Conservation (phyloP, 257 asterid species). For the Ligustrum vulgare region DNA sequence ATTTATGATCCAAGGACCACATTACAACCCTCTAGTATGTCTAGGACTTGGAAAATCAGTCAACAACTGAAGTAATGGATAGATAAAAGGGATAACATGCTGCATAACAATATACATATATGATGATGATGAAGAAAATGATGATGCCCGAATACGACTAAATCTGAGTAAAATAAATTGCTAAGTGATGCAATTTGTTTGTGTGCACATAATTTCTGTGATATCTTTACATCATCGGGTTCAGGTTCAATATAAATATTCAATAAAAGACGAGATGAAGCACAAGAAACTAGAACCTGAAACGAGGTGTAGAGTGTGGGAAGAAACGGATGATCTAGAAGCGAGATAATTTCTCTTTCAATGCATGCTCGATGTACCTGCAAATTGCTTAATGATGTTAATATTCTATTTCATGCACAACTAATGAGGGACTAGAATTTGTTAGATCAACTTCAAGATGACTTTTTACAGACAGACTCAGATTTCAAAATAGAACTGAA, state of each 20-base stretch:
- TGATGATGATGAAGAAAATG: too few species aligned
- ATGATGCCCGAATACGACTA: neutral
- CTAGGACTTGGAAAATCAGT: neutral
- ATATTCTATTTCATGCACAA: neutral
- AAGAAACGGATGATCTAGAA: slow-evolving; percentile 97
- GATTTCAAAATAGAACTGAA: neutral
- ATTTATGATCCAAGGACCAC: slow-evolving; percentile 4
- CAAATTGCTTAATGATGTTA: slow-evolving; percentile 20
- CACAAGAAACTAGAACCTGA: slow-evolving; percentile 57
- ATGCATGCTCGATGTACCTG: slow-evolving; percentile 98
- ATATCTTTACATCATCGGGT: neutral
- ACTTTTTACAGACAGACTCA: slow-evolving; percentile 7
- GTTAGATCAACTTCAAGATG: neutral
- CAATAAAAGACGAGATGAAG: slow-evolving; percentile 13
- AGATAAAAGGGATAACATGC: neutral
- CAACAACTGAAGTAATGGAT: neutral
- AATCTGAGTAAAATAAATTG: neutral
- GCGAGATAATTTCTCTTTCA: slow-evolving; percentile 89
- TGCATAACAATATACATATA: neutral
- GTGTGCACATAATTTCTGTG: neutral
- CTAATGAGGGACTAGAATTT: neutral
- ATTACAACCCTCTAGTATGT: neutral
- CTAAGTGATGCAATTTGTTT: neutral
- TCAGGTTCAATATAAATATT: neutral
- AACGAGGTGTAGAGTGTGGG: slow-evolving; percentile 88